Percentiles rank a stretch among this genome's conserved stretches.
phyloP scores from a whole-genome alignment of 1,139 yeast genomes.

The Geotrichum klebahnii region DNA sequence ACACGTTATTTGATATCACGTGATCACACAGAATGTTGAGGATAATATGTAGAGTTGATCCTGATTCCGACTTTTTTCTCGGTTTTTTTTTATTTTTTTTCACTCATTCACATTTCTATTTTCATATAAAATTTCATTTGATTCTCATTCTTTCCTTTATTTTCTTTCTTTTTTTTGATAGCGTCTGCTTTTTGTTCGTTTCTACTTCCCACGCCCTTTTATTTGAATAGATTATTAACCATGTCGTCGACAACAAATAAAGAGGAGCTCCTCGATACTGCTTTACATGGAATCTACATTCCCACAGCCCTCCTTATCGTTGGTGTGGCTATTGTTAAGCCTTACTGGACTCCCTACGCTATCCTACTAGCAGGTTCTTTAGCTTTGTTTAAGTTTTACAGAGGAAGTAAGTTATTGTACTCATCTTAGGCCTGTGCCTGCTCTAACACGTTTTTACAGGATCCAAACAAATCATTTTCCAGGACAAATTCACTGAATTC shows the following conservation, averaged over 20 bases:
- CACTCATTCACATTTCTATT: too few relatives aligned
- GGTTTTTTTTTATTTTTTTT: too few relatives aligned
- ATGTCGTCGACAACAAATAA: slow-evolving; percentile 12
- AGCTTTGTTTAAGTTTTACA: slow-evolving; percentile 32
- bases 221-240: neutral
- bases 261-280: slow-evolving; percentile 28
- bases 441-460: neutral
- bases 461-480: slow-evolving; percentile 49
- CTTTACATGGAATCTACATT: slow-evolving; percentile 37
- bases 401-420: slow-evolving; percentile 30
- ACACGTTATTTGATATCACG: too few relatives aligned
- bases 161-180: too few relatives aligned
- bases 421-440: neutral
- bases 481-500: slow-evolving; percentile 66
- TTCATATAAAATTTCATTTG: too few relatives aligned
- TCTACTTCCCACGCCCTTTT: too few relatives aligned
- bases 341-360: slow-evolving; percentile 31
- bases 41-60: too few relatives aligned
- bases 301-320: slow-evolving; percentile 36
- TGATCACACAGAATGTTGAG: too few relatives aligned
- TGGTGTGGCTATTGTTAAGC: slow-evolving; percentile 34
- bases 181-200: too few relatives aligned
- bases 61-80: too few relatives aligned
- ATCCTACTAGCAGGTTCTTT: slow-evolving; percentile 29
- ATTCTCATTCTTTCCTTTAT: too few relatives aligned